phyloP scores from a whole-genome alignment of 2,329 filamentous ascomycete species.

The Gyromitra esculenta region DNA sequence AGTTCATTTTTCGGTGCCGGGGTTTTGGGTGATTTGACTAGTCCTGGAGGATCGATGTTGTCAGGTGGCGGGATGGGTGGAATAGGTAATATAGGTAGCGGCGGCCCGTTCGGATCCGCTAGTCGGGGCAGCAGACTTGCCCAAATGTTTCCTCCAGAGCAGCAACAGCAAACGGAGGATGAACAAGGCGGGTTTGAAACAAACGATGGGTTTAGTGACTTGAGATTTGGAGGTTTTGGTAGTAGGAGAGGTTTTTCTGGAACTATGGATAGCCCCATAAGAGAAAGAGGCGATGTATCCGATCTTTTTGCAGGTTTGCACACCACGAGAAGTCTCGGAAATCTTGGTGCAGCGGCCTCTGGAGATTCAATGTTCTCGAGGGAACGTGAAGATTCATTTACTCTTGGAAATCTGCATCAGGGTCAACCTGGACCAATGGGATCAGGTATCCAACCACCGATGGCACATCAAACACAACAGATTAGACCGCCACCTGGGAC shows the following conservation, averaged over 20 bases:
- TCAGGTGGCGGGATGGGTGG: conserved; percentile 70
- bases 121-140: conserved; percentile 83
- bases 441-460: conserved; percentile 58
- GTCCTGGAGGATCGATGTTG: conserved; percentile 78
- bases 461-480: conserved; percentile 57
- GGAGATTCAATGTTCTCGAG: conserved; percentile 51
- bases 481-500: conserved; percentile 67
- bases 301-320: conserved; percentile 54
- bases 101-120: conserved; percentile 71
- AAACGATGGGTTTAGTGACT: conserved; percentile 69
- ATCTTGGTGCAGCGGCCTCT: conserved; percentile 52
- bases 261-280: conserved; percentile 55
- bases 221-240: conserved; percentile 73
- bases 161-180: conserved; percentile 65
- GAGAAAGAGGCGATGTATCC: conserved; percentile 54
- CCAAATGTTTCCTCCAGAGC: conserved; percentile 76
- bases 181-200: conserved; percentile 69
- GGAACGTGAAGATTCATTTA: conserved; percentile 49
- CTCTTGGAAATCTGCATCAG: conserved; percentile 45
- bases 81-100: conserved; percentile 69
- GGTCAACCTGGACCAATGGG: conserved; percentile 56
- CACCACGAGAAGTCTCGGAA: conserved; percentile 49
- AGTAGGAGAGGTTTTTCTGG: conserved; percentile 61
- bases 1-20: conserved; percentile 61
- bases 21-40: conserved; percentile 66